Percentiles rank a stretch among this genome's conserved stretches.
phyloP scores from a whole-genome alignment of 306 rosid species.

The Trifolium fragiferum region DNA sequence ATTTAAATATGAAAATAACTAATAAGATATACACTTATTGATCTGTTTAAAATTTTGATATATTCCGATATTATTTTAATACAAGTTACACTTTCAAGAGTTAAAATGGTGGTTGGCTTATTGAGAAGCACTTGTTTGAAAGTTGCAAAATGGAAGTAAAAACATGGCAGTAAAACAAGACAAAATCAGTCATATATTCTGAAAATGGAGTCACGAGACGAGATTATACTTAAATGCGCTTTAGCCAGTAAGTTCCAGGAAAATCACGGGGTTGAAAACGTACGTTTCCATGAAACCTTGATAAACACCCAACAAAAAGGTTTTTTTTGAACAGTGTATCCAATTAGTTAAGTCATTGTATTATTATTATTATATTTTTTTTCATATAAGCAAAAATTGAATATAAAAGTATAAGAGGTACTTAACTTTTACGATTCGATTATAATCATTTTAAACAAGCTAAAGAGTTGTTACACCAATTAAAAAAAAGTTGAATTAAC shows the following conservation, averaged over 20 bases:
- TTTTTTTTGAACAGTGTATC: constrained; percentile 1
- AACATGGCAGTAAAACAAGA: constrained; percentile 35
- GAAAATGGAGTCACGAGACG: constrained; percentile 52
- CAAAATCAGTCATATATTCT: constrained; percentile 39
- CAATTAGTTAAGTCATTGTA: constrained; percentile 28
- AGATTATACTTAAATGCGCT: constrained; percentile 30
- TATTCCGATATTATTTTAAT: too few relatives aligned
- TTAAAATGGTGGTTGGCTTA: neutral
- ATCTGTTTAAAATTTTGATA: too few relatives aligned
- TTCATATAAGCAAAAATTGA: too few relatives aligned
- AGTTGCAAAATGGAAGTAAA: constrained; percentile 33
- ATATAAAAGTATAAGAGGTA: too few relatives aligned
- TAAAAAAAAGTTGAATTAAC: too few relatives aligned
- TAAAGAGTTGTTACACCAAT: too few relatives aligned
- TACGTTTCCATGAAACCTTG: constrained; percentile 2
- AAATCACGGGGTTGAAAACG: constrained; percentile 49
- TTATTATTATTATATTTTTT: too few relatives aligned
- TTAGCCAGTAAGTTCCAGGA: constrained; percentile 29
- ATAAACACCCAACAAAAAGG: constrained; percentile 19
- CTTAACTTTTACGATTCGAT: too few relatives aligned
- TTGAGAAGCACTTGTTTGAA: neutral
- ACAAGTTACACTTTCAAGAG: too few relatives aligned
- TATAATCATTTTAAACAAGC: too few relatives aligned
- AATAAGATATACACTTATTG: too few relatives aligned
- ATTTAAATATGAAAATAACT: too few relatives aligned